Evolutionary conservation across 768 basidiomycete genomes (phyloP), one percentile per base, ranked within the genome.

Genomic region (Rhodotorula diobovata): DNA sequence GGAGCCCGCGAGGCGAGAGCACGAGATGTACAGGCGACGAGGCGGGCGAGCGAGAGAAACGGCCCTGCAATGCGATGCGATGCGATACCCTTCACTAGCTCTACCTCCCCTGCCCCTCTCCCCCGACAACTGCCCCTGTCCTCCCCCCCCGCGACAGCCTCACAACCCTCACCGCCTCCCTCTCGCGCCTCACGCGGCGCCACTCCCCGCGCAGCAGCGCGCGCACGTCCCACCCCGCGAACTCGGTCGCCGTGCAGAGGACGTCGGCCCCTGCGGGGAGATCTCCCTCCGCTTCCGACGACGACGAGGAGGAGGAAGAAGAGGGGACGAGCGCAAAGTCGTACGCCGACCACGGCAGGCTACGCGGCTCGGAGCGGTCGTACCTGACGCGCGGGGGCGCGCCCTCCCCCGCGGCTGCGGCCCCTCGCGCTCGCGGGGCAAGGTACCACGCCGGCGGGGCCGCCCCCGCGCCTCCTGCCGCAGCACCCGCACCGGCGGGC

Each of bases 301-400:
- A 14, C 41, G 39, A 39, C 39, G 39, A 7, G 39, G 7, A 8
- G 39, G n/a, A n/a, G 39, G 39, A 39, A 7, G 39, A 7, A 18
- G 41, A 14, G 18, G 35, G 57, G 20, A 66, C 45, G 57, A 66
- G n/a, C 35, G 65, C 65, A 34, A 51, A 66, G 57, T 59, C 57
- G 58, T 54, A 61, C 56, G 21, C 11, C 48, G 48, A 23, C 48
- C 25, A 28, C 6, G 25, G 48, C 23, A 9, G n/a, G n/a, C n/a
- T 28, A 12, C 8, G 11, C 37, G 45, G 20, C 53, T 96, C 93
- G 0, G 90, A 89, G 82, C 93, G 95, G 81, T 91, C 86, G 81
- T 93, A 95, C 48, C 81, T 83, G 34, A 71, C 23, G n/a, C 16
- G 88, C 90, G 91, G 41, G 76, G 64, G 20, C 60, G 53, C 0